Evolutionary conservation across 1,139 yeast species (phyloP), one percentile per base, ranked within the genome.

Genomic region (Blastobotrys elegans): DNA sequence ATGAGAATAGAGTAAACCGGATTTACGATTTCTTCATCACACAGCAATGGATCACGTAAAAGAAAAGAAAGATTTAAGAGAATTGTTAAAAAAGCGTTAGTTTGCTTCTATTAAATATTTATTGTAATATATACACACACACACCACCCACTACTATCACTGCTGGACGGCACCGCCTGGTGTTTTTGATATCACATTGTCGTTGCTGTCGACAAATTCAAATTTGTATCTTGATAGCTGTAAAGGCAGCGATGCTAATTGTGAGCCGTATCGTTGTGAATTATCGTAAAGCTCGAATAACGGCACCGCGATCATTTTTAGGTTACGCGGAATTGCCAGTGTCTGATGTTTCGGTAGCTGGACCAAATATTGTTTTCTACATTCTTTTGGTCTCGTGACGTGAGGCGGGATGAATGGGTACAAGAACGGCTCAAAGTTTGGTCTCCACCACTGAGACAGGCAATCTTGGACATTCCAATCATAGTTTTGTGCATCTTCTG

Each of bases 21-120:
- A 85, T 92, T 45, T 90, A 85, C 66, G 97, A 92, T 62, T 92
- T 92, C 62, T 90, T 92, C 66, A 88, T 85, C 52, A 82, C 82
- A 52, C 96, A 90, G 75, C 85, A 89, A 50, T 92, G 98, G 98
- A 70, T 77, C 22, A 49, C 62, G 6, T 10, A 57, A 42, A n/a
- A n/a, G n/a, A n/a, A n/a, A n/a, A n/a, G n/a, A n/a, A n/a, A n/a
- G n/a, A n/a, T n/a, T n/a, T n/a, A n/a, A n/a, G n/a, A n/a, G n/a
- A n/a, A n/a, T n/a, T n/a, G n/a, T n/a, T n/a, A n/a, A n/a, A 26
- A 22, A 14, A 30, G 39, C 8, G 18, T 24, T 27, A 30, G 32
- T 48, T 33, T 49, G 35, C 27, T 34, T 33, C 26, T 40, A 16
- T 40, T 17, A 17, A 18, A 14, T 21, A 31, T 20, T 29, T 39